Conservation (phyloP, 306 rosid species). For the Mucuna pruriens region DNA sequence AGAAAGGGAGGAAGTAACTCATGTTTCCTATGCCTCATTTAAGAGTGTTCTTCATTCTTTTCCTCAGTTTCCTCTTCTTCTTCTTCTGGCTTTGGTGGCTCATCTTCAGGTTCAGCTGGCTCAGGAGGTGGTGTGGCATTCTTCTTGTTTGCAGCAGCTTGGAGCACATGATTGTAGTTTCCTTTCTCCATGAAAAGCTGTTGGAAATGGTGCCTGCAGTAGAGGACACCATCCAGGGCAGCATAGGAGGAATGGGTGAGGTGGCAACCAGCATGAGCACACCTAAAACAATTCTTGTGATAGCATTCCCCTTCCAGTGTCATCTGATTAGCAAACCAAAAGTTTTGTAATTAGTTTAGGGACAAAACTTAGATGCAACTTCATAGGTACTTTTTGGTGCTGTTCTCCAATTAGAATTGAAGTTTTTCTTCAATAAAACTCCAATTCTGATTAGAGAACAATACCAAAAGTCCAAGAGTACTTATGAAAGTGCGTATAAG, state of each 20-base stretch:
- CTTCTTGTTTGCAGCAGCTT: slow-evolving; percentile 67
- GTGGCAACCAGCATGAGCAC: slow-evolving; percentile 95
- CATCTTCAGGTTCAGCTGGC: slow-evolving; percentile 11
- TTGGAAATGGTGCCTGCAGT: slow-evolving; percentile 89
- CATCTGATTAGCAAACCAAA: slow-evolving; percentile 50
- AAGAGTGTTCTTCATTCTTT: slow-evolving; percentile 13
- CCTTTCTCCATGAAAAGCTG: slow-evolving; percentile 99
- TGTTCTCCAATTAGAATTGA: too few relatives aligned
- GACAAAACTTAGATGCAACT: too few relatives aligned
- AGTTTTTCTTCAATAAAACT: too few relatives aligned
- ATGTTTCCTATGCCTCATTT: slow-evolving; percentile 14
- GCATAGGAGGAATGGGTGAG: slow-evolving; percentile 92
- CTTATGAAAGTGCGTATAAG: too few relatives aligned
- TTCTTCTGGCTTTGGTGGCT: slow-evolving; percentile 7
- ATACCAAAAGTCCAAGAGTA: too few relatives aligned
- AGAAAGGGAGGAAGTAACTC: slow-evolving; percentile 11
- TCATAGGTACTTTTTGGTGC: too few relatives aligned
- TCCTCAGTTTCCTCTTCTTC: background rate
- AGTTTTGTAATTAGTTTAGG: background rate
- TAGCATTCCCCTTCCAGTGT: slow-evolving; percentile 82
- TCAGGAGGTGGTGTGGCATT: slow-evolving; percentile 55
- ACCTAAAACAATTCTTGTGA: slow-evolving; percentile 92
- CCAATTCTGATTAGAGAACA: too few relatives aligned
- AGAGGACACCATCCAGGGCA: slow-evolving; percentile 89
- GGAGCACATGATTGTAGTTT: slow-evolving; percentile 74